Evolutionary conservation across 371 early-diverging fungal species (phyloP).

Genomic region (Lichtheimia ornata): DNA sequence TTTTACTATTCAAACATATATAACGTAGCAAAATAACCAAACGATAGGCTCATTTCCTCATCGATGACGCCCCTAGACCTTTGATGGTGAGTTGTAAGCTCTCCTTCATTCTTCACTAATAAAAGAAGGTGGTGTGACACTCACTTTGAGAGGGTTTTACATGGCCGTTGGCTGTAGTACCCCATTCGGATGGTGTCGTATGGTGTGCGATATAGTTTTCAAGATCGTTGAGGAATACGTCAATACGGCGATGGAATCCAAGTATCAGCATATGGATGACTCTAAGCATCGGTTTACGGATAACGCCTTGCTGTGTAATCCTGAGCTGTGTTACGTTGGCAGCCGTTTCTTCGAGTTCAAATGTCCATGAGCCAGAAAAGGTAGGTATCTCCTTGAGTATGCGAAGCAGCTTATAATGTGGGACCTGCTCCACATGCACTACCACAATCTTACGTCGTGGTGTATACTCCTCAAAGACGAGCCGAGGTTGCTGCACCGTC

Average conservation of each 20-base stretch:
- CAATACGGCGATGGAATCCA: constrained; percentile 44
- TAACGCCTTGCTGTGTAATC: constrained; percentile 48
- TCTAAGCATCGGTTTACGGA: constrained; percentile 43
- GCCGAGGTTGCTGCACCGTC: background rate
- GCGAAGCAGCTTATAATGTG: constrained; percentile 27
- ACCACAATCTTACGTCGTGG: constrained; percentile 31
- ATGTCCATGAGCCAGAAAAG: constrained; percentile 26
- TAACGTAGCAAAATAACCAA: too few species aligned
- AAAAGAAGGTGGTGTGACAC: too few species aligned
- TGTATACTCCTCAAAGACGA: constrained; percentile 31
- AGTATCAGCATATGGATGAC: constrained; percentile 35
- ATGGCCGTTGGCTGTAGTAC: too few species aligned
- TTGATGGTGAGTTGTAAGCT: too few species aligned
- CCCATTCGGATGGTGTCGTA: background rate
- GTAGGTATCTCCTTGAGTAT: constrained; percentile 37
- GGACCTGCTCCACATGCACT: constrained; percentile 35
- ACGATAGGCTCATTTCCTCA: too few species aligned
- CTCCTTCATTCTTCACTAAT: too few species aligned
- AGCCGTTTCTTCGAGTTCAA: constrained; percentile 8
- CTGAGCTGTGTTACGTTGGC: constrained; percentile 8
- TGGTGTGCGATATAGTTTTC: constrained; percentile 7
- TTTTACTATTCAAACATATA: too few species aligned
- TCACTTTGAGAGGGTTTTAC: too few species aligned
- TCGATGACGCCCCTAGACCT: too few species aligned
- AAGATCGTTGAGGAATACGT: constrained; percentile 44